Base-by-base conservation (phyloP, 441 rosid genomes). In the Daphne laureola region DNA sequence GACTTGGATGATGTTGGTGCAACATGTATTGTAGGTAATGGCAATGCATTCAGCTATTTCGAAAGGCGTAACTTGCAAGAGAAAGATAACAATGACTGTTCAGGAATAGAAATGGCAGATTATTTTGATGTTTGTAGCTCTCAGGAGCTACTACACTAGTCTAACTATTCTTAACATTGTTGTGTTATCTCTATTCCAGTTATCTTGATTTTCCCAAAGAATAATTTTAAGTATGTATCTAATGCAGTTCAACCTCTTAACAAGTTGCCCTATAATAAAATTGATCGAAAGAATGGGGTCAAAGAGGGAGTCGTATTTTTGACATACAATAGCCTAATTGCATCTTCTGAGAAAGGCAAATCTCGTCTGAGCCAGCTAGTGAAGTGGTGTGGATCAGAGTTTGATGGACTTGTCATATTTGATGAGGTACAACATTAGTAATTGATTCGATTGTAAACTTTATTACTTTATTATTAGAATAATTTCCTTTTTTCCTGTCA, bases 1-100 rank as follows among this genome's bases (percentile, higher is more conserved):
- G 98, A 93, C 78, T 78, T 93, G 80, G 98, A 89, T 74, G 98
- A 93, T 59, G 88, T 93, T 43, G 93, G 97, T 71, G 97, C 98
- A 44, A 43, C 81, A 55, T 75, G 70, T 74, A 49, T 87, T 57
- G 89, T 81, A 77, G 97, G 97, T 87, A 76, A 61, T 48, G 49
- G 53, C 40, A 27, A 55, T 51, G 14, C 43, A 42, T 4, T 43
- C 4, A 5, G 5, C 38, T 31, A 31, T 31, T 31, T 31, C 11
- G 38, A 31, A 21, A 31, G 38, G 38, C 1, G 11, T 31, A 8
- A 5, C 38, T 31, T 31, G 38, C 38, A 5, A 5, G 38, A 8
- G 8, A 31, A 8, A 31, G 38, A 31, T 4, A 31, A 31, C 9
- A 9, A 31, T 31, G 38, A 4, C 38, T 5, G 11, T 5, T 31